A percentile compares a stretch with the other conserved stretches of the same genome.
Evolutionary conservation across 2,329 filamentous ascomycete genomes (phyloP).

Genomic region (Fusarium penzigii): DNA sequence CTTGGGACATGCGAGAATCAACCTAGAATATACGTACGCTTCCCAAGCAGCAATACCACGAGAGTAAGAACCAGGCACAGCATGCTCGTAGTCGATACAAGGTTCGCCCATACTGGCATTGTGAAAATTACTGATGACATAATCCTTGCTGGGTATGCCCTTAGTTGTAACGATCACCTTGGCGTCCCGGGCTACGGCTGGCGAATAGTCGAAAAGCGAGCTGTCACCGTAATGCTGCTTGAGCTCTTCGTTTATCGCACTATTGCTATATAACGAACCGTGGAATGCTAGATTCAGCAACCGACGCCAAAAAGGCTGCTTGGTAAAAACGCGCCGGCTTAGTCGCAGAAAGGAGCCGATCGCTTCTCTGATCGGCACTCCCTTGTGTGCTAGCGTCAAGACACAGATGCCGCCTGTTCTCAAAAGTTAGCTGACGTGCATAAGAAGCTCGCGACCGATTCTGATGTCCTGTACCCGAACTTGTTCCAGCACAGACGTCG

Average conservation of each 20-base stretch:
- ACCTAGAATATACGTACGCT: not conserved
- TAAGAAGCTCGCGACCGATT: not conserved
- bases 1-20: too few relatives aligned
- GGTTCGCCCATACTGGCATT: not conserved
- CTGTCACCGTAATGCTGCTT: not conserved
- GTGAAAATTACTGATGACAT: not conserved
- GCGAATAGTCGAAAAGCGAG: not conserved
- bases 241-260: not conserved
- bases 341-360: not conserved
- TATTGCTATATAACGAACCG: not conserved
- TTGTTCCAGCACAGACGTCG: not conserved
- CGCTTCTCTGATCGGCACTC: not conserved
- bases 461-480: not conserved
- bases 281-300: not conserved
- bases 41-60: not conserved
- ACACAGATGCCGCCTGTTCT: not conserved
- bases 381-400: not conserved
- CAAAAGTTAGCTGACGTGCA: not conserved
- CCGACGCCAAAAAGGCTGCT: not conserved
- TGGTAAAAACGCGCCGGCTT: not conserved
- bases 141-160: not conserved
- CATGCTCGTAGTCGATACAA: not conserved
- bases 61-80: not conserved
- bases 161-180: not conserved
- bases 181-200: not conserved